Evolutionary conservation across 345 rosid genomes (phyloP).

Genomic region (Lepidium aucheri): DNA sequence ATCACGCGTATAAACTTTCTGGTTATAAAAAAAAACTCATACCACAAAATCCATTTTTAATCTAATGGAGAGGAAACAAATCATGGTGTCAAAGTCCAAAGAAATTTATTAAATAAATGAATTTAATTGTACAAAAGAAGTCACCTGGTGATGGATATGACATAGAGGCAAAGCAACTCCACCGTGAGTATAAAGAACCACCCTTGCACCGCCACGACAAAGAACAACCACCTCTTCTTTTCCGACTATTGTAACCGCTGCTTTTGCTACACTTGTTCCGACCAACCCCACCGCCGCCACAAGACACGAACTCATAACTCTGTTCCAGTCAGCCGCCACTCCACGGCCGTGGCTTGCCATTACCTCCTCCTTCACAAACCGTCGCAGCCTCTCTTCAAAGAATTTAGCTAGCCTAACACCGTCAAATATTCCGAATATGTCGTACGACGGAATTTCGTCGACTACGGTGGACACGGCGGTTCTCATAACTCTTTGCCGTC

Average conservation of each 20-base stretch:
- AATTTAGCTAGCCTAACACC: conserved; percentile 21
- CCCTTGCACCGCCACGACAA: conserved; percentile 26
- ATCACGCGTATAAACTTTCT: no score
- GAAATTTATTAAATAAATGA: no score
- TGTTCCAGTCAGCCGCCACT: conserved; percentile 8
- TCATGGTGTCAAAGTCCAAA: no score
- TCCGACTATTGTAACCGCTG: conserved; percentile 17
- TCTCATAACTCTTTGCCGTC: conserved; percentile 27
- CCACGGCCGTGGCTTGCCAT: not conserved
- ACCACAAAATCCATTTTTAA: no score
- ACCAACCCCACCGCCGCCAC: not conserved
- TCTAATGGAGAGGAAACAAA: no score
- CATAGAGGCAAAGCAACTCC: conserved; percentile 23
- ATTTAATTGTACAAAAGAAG: not conserved
- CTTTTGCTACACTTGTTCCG: not conserved
- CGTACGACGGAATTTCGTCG: conserved; percentile 19
- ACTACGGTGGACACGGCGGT: conserved; percentile 26
- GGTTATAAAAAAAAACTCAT: no score
- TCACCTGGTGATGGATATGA: conserved; percentile 19
- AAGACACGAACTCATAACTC: conserved; percentile 21
- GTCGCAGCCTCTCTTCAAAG: conserved; percentile 10
- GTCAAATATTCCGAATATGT: conserved; percentile 21
- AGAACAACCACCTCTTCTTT: conserved; percentile 10
- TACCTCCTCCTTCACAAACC: conserved; percentile 22
- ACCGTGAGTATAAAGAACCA: conserved; percentile 15